A percentile compares a stretch with the other conserved stretches of the same genome.
phyloP scores from a whole-genome alignment of 2,329 filamentous ascomycete species.

The Neocucurbitaria cava region DNA sequence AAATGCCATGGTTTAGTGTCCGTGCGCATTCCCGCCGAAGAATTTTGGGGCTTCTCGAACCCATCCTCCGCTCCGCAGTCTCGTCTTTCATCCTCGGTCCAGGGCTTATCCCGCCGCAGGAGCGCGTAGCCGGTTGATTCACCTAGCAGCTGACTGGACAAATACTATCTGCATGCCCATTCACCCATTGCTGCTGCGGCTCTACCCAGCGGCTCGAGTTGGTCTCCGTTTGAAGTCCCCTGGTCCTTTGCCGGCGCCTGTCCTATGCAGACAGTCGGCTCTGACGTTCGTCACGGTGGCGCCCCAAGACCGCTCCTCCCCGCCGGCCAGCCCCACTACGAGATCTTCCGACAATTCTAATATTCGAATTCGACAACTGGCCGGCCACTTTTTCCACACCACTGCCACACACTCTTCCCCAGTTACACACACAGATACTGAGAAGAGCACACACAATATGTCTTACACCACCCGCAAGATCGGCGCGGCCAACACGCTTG shows the following conservation, averaged over 20 bases:
- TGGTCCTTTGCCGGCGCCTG: slow-evolving; percentile 31
- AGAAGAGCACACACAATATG: slow-evolving; percentile 46
- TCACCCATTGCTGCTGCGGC: slow-evolving; percentile 28
- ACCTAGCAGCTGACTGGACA: slow-evolving; percentile 24
- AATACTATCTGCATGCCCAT: slow-evolving; percentile 33
- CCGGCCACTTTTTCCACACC: slow-evolving; percentile 50
- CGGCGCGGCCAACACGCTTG: slow-evolving; percentile 87
- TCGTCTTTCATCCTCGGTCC: slow-evolving; percentile 36
- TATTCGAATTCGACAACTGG: slow-evolving; percentile 47
- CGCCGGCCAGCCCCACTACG: slow-evolving; percentile 45
- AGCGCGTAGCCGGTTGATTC: slow-evolving; percentile 15
- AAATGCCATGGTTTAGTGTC: slow-evolving; percentile 4
- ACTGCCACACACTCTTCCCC: slow-evolving; percentile 27
- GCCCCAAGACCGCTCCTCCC: slow-evolving; percentile 39
- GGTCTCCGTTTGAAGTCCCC: slow-evolving; percentile 22
- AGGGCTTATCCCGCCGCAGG: slow-evolving; percentile 15
- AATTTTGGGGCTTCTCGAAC: slow-evolving; percentile 7
- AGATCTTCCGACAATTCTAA: slow-evolving; percentile 51
- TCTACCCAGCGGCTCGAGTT: slow-evolving; percentile 29
- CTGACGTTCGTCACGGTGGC: slow-evolving; percentile 51
- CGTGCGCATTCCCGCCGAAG: slow-evolving; percentile 10
- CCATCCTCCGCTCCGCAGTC: slow-evolving; percentile 4
- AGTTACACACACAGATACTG: slow-evolving; percentile 13
- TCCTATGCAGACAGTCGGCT: slow-evolving; percentile 44
- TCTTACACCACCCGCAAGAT: slow-evolving; percentile 88